Evolutionary conservation across 2,329 filamentous ascomycete species (phyloP).

Genomic region (Spiromastix sp.): DNA sequence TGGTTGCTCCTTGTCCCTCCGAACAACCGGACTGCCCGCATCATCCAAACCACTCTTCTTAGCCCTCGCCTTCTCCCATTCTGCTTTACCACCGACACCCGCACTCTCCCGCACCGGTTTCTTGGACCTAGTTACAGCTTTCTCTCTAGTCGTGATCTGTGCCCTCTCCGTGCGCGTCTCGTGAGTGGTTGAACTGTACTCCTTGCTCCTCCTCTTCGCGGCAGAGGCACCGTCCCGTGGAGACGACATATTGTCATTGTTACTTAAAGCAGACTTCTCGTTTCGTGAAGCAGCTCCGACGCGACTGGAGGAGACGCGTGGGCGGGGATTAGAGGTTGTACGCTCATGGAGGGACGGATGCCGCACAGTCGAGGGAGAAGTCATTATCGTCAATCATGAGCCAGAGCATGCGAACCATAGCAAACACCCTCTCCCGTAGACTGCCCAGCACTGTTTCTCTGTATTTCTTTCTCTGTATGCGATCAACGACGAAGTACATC

Average conservation of each 20-base stretch:
- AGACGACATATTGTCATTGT: no score
- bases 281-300: constrained; percentile 17
- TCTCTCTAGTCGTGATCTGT: constrained; percentile 53
- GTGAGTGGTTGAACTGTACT: constrained; percentile 21
- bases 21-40: constrained; percentile 17
- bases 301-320: constrained; percentile 32
- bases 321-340: constrained; percentile 26
- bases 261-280: constrained; percentile 9
- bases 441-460: no score
- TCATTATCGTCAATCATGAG: constrained; percentile 17
- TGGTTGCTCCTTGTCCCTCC: constrained; percentile 23
- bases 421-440: no score
- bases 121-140: constrained; percentile 46
- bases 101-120: constrained; percentile 43
- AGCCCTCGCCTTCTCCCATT: constrained; percentile 23
- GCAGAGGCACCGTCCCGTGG: constrained; percentile 7
- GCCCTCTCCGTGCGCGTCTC: constrained; percentile 33
- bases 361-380: constrained; percentile 16
- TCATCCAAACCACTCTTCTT: constrained; percentile 19
- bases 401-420: no score
- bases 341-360: constrained; percentile 32
- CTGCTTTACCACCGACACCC: constrained; percentile 22
- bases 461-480: no score
- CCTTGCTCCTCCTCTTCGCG: constrained; percentile 21
- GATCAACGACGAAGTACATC: no score